Conservation (phyloP, 306 rosid species). For the Trifolium repens region DNA sequence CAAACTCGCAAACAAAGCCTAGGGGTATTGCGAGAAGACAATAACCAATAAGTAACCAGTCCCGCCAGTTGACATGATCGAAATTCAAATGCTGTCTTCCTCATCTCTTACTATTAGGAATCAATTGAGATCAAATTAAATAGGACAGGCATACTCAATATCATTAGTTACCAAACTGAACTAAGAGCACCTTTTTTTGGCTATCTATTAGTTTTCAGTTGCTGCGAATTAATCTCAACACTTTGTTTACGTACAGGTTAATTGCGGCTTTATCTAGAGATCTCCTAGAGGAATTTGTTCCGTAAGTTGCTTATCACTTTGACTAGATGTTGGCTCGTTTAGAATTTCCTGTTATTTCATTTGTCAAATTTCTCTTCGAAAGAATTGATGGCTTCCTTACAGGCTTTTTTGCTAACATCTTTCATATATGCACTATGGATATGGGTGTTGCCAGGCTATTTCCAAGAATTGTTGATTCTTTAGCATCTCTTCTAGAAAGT, state of each 20-base stretch:
- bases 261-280: conserved; percentile 84
- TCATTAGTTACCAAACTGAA: not conserved
- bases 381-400: conserved; percentile 28
- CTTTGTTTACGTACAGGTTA: conserved; percentile 64
- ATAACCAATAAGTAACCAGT: not conserved
- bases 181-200: conserved; percentile 10
- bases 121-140: not conserved
- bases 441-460: conserved; percentile 57
- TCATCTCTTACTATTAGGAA: not conserved
- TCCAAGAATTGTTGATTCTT: conserved; percentile 68
- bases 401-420: conserved; percentile 10
- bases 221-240: conserved; percentile 32
- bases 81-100: not conserved
- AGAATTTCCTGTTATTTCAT: conserved; percentile 7
- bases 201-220: conserved; percentile 23
- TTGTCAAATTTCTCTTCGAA: conserved; percentile 20
- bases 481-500: conserved; percentile 70
- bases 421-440: conserved; percentile 37
- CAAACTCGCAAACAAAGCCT: no score
- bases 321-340: conserved; percentile 21
- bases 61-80: not conserved
- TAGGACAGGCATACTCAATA: not conserved
- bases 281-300: conserved; percentile 76
- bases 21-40: not conserved
- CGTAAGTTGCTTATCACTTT: conserved; percentile 64